A percentile compares a stretch with the other conserved stretches of the same genome.
phyloP scores from a whole-genome alignment of 2,329 filamentous ascomycete genomes.

The Fusarium beomiforme region DNA sequence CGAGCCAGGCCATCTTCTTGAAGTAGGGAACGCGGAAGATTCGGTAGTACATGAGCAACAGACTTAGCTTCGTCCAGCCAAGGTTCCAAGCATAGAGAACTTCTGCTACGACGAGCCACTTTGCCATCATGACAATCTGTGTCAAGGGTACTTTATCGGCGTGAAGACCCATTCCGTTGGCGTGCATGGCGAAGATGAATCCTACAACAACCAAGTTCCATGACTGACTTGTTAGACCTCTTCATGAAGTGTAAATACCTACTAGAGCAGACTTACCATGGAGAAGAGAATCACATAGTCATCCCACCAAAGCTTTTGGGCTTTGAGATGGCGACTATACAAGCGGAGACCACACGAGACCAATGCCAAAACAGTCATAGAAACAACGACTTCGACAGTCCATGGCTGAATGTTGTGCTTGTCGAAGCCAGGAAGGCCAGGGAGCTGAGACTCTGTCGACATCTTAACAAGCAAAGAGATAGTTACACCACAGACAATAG shows the following conservation, averaged over 20 bases:
- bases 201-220: slow-evolving; percentile 57
- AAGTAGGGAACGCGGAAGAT: slow-evolving; percentile 59
- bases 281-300: slow-evolving; percentile 61
- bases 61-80: slow-evolving; percentile 60
- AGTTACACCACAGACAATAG: background rate
- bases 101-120: slow-evolving; percentile 59
- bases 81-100: slow-evolving; percentile 60
- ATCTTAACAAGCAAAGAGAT: background rate
- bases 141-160: slow-evolving; percentile 50
- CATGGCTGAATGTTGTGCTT: slow-evolving; percentile 54
- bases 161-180: slow-evolving; percentile 58
- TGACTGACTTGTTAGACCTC: slow-evolving; percentile 38
- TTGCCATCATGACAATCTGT: slow-evolving; percentile 56
- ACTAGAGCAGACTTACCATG: slow-evolving; percentile 51
- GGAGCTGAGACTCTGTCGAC: slow-evolving; percentile 32
- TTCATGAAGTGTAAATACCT: background rate
- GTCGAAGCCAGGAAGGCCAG: slow-evolving; percentile 37
- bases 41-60: slow-evolving; percentile 63
- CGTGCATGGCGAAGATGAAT: slow-evolving; percentile 60
- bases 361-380: slow-evolving; percentile 54
- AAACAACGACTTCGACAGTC: slow-evolving; percentile 52
- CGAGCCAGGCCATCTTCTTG: slow-evolving; percentile 52
- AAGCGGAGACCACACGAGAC: slow-evolving; percentile 53
- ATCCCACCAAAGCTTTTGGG: slow-evolving; percentile 60
- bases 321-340: slow-evolving; percentile 53